Evolutionary conservation across 2,329 filamentous ascomycete genomes (phyloP), one percentile per base, ranked within the genome.

Genomic region (Trichoderma atrobrunneum): DNA sequence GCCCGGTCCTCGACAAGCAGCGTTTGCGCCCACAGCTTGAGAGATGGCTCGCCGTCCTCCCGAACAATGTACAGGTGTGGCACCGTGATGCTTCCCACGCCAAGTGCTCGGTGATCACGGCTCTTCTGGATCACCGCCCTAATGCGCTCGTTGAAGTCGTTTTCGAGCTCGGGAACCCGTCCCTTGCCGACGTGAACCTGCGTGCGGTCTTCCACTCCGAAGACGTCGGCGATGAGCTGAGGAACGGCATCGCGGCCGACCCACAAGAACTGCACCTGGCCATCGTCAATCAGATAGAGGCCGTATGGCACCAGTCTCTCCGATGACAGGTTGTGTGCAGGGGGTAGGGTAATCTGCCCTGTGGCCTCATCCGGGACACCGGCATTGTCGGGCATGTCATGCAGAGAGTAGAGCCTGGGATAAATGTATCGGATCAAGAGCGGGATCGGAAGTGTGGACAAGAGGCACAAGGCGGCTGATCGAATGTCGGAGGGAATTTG

Each of bases 251-350:
- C 95, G 43, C 95, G 91, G 16, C 96, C 96, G 24, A 98, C 88
- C 96, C 96, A 99, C 62, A 99, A 84, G 87, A 99, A 99, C 81
- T 99, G 96, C 7, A 94, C 98, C 82, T 98, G 95, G 3, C 95
- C 95, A 78, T 99, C 96, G 78, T 99, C 96, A 77, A 99, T 96
- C 72, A 99, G 88, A 82, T 99, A 99, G 21, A 99, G 85, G 32
- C 96, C 96, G 79, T 97, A 97, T 0, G 94, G 89, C 4, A 94
- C 93, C 64, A 99, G 88, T 61, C 92, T 90, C 81, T 95, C 94
- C 1, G 95, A 97, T 3, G 94, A 94, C 72, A 98, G 87, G 81
- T 98, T 98, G 78, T 93, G 79, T 0, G 93, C 87, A 5, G 93
- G 93, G 28, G 96, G 96, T 70, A 99, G 90, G 64, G 93, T 87